Evolutionary conservation across 768 basidiomycete species (phyloP), one percentile per base, ranked within the genome.

Genomic region (Cystofilobasidium ferigula): DNA sequence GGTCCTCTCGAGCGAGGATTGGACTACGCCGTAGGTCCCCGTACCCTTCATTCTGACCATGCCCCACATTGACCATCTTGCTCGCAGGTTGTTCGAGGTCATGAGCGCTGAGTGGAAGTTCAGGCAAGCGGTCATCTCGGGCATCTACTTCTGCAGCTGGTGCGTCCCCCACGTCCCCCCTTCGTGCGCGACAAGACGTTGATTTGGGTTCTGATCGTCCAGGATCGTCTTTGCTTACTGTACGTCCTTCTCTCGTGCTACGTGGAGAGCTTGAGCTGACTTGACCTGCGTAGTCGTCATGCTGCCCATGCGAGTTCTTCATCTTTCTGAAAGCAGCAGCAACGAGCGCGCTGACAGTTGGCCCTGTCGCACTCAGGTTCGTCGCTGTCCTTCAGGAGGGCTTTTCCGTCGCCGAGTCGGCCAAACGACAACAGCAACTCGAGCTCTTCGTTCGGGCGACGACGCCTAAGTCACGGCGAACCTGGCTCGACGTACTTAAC

Each of bases 291-390:
- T 60, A 32, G 48, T 38, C 16, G 18, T 34, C 54, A 45, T 57
- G 45, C 36, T 64, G 42, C 36, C 34, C 20, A 24, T 28, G 36
- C 54, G 32, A 12, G 26, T 24, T 38, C 53, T 54, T 36, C 10
- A 10, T 10, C n/a, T n/a, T n/a, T n/a, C n/a, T n/a, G n/a, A n/a
- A n/a, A n/a, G n/a, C n/a, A n/a, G n/a, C n/a, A n/a, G n/a, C n/a
- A n/a, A n/a, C n/a, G n/a, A n/a, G n/a, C n/a, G n/a, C n/a, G n/a
- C n/a, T n/a, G n/a, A n/a, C n/a, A 18, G 16, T 14, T 59, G 93
- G 92, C 90, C 79, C 89, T 94, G 71, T 81, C 94, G 12, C 75
- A 94, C 57, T 91, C 94, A 87, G 97, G 85, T 95, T 97, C 78
- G 89, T 98, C 72, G 94, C 94, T 38, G 91, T 94, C 53, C 91